A percentile compares a stretch with the other conserved stretches of the same genome.
Conservation (phyloP, 306 rosid species). For the Nissolia schottii region DNA sequence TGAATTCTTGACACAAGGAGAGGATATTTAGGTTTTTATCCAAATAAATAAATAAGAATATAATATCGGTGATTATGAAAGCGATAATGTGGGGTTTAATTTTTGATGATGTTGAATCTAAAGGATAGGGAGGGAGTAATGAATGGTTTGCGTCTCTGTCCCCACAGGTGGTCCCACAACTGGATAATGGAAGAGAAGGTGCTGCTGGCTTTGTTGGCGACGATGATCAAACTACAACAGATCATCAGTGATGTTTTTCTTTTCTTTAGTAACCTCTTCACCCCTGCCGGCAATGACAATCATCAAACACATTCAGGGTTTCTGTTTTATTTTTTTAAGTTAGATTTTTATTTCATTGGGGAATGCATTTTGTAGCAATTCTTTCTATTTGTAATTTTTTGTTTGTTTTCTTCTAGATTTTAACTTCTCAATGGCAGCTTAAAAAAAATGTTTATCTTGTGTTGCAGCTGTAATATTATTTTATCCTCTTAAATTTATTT, state of each 20-base stretch:
- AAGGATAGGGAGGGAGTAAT: background rate
- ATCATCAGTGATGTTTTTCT: background rate
- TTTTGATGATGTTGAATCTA: background rate
- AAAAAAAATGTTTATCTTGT: background rate
- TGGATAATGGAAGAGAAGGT: conserved; percentile 23
- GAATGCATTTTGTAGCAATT: background rate
- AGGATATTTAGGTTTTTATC: background rate
- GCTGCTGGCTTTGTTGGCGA: background rate
- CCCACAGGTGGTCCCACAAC: conserved; percentile 54
- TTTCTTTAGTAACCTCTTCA: background rate
- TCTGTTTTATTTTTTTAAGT: background rate
- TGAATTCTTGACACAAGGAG: background rate
- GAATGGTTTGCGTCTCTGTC: background rate
- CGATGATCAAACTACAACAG: conserved; percentile 18
- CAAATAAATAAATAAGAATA: no score
- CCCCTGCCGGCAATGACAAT: background rate
- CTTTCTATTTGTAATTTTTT: background rate
- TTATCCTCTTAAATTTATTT: background rate
- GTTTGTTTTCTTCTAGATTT: background rate
- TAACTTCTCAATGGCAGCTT: no score
- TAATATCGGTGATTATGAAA: background rate
- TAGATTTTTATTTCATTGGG: no score
- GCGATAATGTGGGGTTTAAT: background rate
- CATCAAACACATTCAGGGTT: background rate
- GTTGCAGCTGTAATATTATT: background rate